Percentiles rank a stretch among this genome's conserved stretches.
phyloP scores from a whole-genome alignment of 1,284 basidiomycete genomes.

The Amylostereum chailletii region DNA sequence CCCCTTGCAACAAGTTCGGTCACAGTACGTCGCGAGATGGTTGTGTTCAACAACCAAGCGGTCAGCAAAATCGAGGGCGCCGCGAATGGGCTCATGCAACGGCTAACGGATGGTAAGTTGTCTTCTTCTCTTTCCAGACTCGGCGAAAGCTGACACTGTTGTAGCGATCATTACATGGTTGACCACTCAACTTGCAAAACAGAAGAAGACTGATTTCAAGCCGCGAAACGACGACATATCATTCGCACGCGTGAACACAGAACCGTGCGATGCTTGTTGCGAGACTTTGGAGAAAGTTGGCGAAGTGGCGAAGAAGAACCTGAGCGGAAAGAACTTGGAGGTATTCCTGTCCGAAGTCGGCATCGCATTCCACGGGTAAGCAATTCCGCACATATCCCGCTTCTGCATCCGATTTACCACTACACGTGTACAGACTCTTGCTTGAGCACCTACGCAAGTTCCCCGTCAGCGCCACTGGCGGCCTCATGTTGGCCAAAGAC shows the following conservation, averaged over 20 bases:
- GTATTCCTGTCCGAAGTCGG: constrained; percentile 91
- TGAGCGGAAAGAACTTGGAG: constrained; percentile 91
- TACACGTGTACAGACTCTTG: constrained; percentile 51
- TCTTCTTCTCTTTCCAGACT: neutral
- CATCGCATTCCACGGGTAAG: constrained; percentile 85
- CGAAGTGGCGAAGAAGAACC: constrained; percentile 60
- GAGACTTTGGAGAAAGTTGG: constrained; percentile 79
- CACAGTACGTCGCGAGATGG: constrained; percentile 89
- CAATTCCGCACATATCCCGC: neutral
- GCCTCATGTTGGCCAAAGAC: constrained; percentile 98
- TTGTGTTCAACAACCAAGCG: constrained; percentile 86
- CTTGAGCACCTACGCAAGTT: constrained; percentile 96
- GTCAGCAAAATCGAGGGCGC: constrained; percentile 84
- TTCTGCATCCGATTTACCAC: neutral
- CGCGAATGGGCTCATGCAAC: constrained; percentile 79
- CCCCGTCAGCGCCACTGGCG: constrained; percentile 93
- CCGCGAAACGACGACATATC: constrained; percentile 93
- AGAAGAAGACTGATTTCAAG: constrained; percentile 96
- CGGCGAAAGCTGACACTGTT: neutral
- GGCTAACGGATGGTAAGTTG: constrained; percentile 73
- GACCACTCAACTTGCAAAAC: constrained; percentile 72
- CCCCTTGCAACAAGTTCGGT: constrained; percentile 84
- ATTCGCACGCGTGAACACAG: constrained; percentile 91
- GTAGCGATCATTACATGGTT: constrained; percentile 66
- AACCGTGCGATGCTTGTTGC: constrained; percentile 87